Evolutionary conservation across 768 basidiomycete genomes (phyloP).

Genomic region (Naganishia antarctica): DNA sequence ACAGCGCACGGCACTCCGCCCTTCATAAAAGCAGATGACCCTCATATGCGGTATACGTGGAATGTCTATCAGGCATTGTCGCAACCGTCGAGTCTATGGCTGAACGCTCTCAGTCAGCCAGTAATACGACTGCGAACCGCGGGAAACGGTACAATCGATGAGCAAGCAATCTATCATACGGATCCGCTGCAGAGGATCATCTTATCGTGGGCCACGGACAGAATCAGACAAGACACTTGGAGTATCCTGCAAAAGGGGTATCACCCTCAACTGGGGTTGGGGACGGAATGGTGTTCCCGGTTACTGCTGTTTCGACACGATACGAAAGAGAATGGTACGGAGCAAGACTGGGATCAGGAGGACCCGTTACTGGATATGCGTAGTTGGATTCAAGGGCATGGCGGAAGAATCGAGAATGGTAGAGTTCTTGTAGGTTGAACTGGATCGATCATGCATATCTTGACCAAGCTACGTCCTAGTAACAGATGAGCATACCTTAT

Average conservation of each 20-base stretch:
- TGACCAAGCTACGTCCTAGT: slow-evolving; percentile 4
- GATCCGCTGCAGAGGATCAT: slow-evolving; percentile 17
- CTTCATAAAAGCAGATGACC: slow-evolving; percentile 5
- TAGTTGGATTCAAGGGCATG: neutral
- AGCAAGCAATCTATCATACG: neutral
- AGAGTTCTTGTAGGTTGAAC: too few species aligned
- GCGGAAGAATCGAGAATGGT: neutral
- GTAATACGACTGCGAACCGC: neutral
- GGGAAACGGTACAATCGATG: neutral
- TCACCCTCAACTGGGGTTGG: slow-evolving; percentile 13
- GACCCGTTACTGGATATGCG: neutral
- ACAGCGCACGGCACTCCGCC: neutral
- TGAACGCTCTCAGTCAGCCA: neutral
- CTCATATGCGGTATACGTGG: slow-evolving; percentile 3
- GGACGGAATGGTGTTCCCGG: slow-evolving; percentile 8
- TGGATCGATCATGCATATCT: slow-evolving; percentile 5
- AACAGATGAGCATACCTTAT: neutral
- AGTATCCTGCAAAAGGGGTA: slow-evolving; percentile 16
- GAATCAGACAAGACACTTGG: slow-evolving; percentile 9
- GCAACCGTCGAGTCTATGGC: slow-evolving; percentile 6
- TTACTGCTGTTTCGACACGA: neutral
- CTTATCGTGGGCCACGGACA: neutral
- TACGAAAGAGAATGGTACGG: neutral
- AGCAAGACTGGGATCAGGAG: neutral
- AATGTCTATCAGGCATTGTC: slow-evolving; percentile 10